Evolutionary conservation across 257 asterid genomes (phyloP), one percentile per base, ranked within the genome.

Genomic region (Catharanthus roseus): DNA sequence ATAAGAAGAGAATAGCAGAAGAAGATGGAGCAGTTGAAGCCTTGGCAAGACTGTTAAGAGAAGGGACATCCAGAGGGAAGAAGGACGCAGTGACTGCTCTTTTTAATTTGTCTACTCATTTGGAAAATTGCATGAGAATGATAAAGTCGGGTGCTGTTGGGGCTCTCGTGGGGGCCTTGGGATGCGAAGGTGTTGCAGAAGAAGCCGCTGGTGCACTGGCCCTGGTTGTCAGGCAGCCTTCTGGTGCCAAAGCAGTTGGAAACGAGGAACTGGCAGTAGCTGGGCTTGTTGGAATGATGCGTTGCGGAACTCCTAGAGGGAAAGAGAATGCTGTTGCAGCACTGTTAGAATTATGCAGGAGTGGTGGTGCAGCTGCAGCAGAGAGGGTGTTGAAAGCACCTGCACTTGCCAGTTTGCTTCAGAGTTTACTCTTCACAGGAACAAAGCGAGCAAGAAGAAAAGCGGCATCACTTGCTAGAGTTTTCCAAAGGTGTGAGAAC

Each of bases 141-240:
- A 83, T 90, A 3, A 85, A 93, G n/a, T 90, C 95, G 0, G 96
- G 97, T 11, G 97, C 97, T 4, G 76, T 89, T 13, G 34, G 75
- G 4, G 90, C 97, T 1, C 77, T 93, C 15, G 86, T 93, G 1
- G 80, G 75, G 4, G 95, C 97, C 15, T 75, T 93, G 60, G 83
- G 81, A 53, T 79, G 82, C 31, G 97, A 90, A 51, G 86, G 80
- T 36, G 93, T 93, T 12, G 78, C 88, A 0, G 98, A 93, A 72
- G 98, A 93, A 78, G 96, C 98, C 7, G 97, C 96, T 2, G 98
- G 97, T 10, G 96, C 98, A 1, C 78, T 93, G 84, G 93, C 91
- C 18, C 77, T 89, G 77, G 73, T 93, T 8, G 96, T 89, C 18
- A 73, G 98, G 78, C 96, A 82, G 77, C 90, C 93, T 1, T 13